A percentile compares a stretch with the other conserved stretches of the same genome.
Evolutionary conservation across 2,329 filamentous ascomycete genomes (phyloP).

Genomic region (Fusarium udum): DNA sequence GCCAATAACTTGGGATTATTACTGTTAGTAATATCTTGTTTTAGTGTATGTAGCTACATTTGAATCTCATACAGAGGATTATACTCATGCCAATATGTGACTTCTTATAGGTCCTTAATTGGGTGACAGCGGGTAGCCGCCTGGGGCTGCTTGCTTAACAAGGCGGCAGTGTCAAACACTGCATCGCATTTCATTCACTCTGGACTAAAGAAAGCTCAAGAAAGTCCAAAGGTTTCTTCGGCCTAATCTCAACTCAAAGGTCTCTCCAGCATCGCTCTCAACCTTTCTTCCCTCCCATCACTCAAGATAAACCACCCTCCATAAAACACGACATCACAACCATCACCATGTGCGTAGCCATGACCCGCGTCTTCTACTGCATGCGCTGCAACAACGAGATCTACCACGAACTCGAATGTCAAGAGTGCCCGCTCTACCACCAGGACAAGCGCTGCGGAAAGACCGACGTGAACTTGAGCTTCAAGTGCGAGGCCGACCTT

Average conservation of each 20-base stretch:
- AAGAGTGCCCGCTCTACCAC: neutral
- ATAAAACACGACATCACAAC: neutral
- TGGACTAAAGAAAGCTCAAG: accelerated
- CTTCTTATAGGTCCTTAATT: accelerated
- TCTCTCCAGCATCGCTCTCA: neutral
- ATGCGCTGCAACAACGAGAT: neutral
- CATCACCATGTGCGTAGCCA: neutral
- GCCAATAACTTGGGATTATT: accelerated
- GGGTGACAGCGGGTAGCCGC: accelerated
- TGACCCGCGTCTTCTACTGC: neutral
- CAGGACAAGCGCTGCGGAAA: neutral
- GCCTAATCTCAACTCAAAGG: accelerated
- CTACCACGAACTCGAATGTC: neutral
- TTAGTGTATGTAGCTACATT: neutral
- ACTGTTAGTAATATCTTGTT: accelerated
- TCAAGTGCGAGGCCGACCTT: neutral
- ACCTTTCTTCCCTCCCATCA: neutral
- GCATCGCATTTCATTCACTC: neutral
- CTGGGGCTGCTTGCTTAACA: too few relatives aligned
- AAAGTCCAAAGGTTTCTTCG: accelerated
- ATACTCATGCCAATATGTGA: accelerated
- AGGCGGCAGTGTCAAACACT: neutral
- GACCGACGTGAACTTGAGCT: neutral
- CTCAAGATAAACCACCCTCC: neutral
- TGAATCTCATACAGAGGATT: accelerated